Evolutionary conservation across 1,284 basidiomycete genomes (phyloP), one percentile per base, ranked within the genome.

Genomic region (Ganoderma sinense): DNA sequence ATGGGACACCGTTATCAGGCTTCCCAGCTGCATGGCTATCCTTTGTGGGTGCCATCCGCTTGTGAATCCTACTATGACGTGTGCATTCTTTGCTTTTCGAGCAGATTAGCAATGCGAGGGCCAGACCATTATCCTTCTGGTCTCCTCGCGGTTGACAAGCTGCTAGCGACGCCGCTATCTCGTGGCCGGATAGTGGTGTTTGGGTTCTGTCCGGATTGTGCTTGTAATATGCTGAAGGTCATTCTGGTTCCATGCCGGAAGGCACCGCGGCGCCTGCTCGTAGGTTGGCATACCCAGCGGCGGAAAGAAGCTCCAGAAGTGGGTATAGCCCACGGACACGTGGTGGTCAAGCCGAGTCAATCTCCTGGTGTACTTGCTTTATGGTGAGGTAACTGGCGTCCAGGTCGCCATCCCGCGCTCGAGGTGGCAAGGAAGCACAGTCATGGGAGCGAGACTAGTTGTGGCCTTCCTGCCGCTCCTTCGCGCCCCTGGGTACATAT

Each of bases 241-340:
- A 26, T 41, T 61, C 39, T 43, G 14, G 23, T 39, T 11, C 33
- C 14, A 29, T 31, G 26, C 29, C 26, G 11, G 14, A 55, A 26
- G 26, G 29, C 16, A 26, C 8, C 45, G 26, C 20, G 51, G 55
- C 16, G n/a, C 41, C 10, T n/a, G 7, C 48, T 41, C 26, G 33
- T 40, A 40, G 26, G 58, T n/a, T 61, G 18, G 65, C 40, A 36
- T 66, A 48, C 31, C 29, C 65, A n/a, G 45, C 45, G 31, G 58
- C 33, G 43, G 11, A 41, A 45, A 61, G 56, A 61, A 60, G 58
- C 48, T 61, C 20, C 48, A 33, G 45, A 53, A n/a, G 60, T 41
- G n/a, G 59, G 65, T 26, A 66, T 48, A 29, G 41, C 31, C 20
- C 61, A n/a, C 29, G 18, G 23, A 62, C 65, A 62, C 65, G 65